Percentiles rank a stretch among this genome's conserved stretches.
phyloP scores from a whole-genome alignment of 352 stramenopile genomes.

The Pythium utonaiense region DNA sequence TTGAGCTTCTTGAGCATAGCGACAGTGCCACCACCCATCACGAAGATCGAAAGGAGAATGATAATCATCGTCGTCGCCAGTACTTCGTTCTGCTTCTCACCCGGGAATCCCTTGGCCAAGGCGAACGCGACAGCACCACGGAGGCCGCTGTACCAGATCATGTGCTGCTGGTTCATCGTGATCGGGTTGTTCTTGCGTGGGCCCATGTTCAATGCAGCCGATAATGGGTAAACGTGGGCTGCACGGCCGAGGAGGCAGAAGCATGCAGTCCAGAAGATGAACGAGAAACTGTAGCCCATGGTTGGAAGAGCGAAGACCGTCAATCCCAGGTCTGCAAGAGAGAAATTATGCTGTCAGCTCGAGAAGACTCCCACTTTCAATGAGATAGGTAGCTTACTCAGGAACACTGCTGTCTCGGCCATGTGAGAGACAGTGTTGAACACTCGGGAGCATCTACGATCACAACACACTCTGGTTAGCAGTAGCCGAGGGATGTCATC shows the following conservation, averaged over 20 bases:
- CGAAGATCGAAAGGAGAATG: constrained; percentile 90
- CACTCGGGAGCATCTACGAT: constrained; percentile 67
- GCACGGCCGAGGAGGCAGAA: constrained; percentile 84
- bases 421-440: constrained; percentile 92
- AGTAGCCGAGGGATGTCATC: background rate
- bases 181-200: constrained; percentile 55
- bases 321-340: constrained; percentile 79
- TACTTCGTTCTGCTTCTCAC: constrained; percentile 82
- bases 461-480: background rate
- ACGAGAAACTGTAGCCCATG: constrained; percentile 72
- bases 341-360: background rate
- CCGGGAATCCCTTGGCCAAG: constrained; percentile 88
- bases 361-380: background rate
- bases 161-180: constrained; percentile 89
- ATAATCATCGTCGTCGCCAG: constrained; percentile 90
- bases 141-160: constrained; percentile 94
- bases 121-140: constrained; percentile 92
- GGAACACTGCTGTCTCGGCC: constrained; percentile 91
- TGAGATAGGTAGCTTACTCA: constrained; percentile 47
- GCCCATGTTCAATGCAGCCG: constrained; percentile 60
- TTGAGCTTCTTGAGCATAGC: constrained; percentile 81
- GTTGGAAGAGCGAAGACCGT: constrained; percentile 79
- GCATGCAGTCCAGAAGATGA: constrained; percentile 84
- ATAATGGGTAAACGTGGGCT: constrained; percentile 88
- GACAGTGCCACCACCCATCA: constrained; percentile 89